Evolutionary conservation across 2,329 filamentous ascomycete genomes (phyloP), one percentile per base, ranked within the genome.

Genomic region (Penicillium griseofulvum): DNA sequence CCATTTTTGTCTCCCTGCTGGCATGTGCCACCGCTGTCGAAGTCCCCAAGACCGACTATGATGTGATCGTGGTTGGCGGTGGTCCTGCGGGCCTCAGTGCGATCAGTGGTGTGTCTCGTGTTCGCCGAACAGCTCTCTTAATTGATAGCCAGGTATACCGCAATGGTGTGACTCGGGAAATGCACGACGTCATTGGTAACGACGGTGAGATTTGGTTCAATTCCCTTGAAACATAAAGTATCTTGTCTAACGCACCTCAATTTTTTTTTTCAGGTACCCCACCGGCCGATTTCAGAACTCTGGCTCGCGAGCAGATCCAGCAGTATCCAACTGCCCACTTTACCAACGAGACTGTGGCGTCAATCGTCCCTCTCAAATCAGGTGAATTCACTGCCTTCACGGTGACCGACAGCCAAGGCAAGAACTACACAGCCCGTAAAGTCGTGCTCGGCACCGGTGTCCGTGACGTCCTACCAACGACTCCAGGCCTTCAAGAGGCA

Each of bases 111-210:
- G 76, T 86, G n/a, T 83, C 80, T 7, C 81, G 84, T 16, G 83
- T 86, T 14, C 77, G 79, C 12, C 76, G 83, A 14, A 80, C 76
- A 6, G 78, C 80, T 0, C 70, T 85, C 8, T 66, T 87, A 39
- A 80, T 86, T 50, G 84, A 87, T 65, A 84, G 81, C 19, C 80
- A 78, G 12, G 73, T 78, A 29, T 87, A 87, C 60, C 80, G 84
- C 49, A 87, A 86, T 63, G 75, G 50, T 1, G 71, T 76, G 0
- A 86, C 84, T 0, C 71, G 83, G 14, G 78, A 84, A 59, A 81
- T 85, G 76, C 84, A 87, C 68, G 84, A 86, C 65, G 80, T 86
- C 0, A 73, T 85, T 26, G 83, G 83, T 3, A 82, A 78, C 54
- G 83, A 86, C 49, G 83, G 83, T 84, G 64, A 58, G 65, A 43